phyloP scores from a whole-genome alignment of 768 basidiomycete genomes.

The Boletus rex-veris region DNA sequence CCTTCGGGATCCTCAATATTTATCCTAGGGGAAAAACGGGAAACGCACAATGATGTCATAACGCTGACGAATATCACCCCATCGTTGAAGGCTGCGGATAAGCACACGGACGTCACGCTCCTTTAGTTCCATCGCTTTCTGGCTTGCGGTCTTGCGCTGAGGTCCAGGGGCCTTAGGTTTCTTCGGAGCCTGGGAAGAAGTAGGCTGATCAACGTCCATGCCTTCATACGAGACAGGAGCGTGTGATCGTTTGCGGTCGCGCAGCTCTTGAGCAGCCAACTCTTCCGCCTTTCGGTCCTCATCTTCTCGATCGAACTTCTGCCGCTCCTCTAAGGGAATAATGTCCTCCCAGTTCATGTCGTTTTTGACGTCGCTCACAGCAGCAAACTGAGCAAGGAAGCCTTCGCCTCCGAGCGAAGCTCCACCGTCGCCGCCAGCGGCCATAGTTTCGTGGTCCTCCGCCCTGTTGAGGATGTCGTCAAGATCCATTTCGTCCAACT shows the following conservation, averaged over 20 bases:
- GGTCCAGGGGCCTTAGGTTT: slow-evolving; percentile 70
- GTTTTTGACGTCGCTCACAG: slow-evolving; percentile 96
- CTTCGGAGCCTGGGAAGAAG: slow-evolving; percentile 59
- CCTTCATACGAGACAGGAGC: slow-evolving; percentile 89
- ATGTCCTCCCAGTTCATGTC: slow-evolving; percentile 99
- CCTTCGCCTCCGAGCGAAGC: slow-evolving; percentile 96
- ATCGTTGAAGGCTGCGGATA: slow-evolving; percentile 91
- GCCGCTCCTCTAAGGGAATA: slow-evolving; percentile 89
- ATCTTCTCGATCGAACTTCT: slow-evolving; percentile 79
- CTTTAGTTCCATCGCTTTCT: slow-evolving; percentile 95
- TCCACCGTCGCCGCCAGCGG: slow-evolving; percentile 75
- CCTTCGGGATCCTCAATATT: slow-evolving; percentile 43
- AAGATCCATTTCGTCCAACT: slow-evolving; percentile 98
- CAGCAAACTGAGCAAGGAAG: slow-evolving; percentile 93
- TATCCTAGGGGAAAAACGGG: background rate
- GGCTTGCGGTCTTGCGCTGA: slow-evolving; percentile 84
- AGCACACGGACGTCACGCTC: slow-evolving; percentile 96
- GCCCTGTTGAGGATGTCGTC: slow-evolving; percentile 97
- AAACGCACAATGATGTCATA: slow-evolving; percentile 88
- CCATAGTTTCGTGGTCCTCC: slow-evolving; percentile 94
- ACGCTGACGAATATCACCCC: slow-evolving; percentile 94
- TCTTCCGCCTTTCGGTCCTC: slow-evolving; percentile 73
- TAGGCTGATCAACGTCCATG: slow-evolving; percentile 83
- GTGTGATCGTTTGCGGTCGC: slow-evolving; percentile 78
- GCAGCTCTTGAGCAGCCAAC: slow-evolving; percentile 59